Evolutionary conservation across 306 rosid genomes (phyloP), one percentile per base, ranked within the genome.

Genomic region (Vicia sativa): DNA sequence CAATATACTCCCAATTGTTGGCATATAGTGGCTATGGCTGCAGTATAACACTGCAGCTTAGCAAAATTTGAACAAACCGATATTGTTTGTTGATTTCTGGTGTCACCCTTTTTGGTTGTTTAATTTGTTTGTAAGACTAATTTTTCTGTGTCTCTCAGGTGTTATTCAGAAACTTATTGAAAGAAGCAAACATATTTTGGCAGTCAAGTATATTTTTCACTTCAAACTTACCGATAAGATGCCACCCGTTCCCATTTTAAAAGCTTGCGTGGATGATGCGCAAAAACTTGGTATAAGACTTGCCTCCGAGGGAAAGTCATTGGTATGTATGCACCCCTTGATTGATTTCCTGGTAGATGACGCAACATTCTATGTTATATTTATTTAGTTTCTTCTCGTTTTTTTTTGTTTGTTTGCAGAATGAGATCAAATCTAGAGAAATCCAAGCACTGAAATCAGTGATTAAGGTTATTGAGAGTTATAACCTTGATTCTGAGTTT

Each of bases 241-340:
- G 56, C 88, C 89, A 56, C 91, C 93, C 3, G 87, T 92, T 60
- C 87, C 96, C 75, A 67, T 92, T 58, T 77, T 92, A 83, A 79
- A 85, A 79, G 80, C 84, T 68, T 78, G 62, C 45, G 75, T 90
- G 54, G 75, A 80, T 73, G 93, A 86, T 69, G 72, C 86, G 59
- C 70, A 82, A 75, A 80, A 82, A 60, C 75, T 78, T 16, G 88
- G 88, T 70, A 75, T 57, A 76, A 77, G 75, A 65, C 84, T 86
- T 54, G 45, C 80, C 35, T 60, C 76, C 44, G 96, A 86, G 66
- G 93, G 98, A 70, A 84, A 78, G 59, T 35, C 96, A 37, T 45
- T 11, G 78, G 98, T 92, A 87, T 55, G 72, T 45, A 50, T 55
- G 43, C 16, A 11, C 4, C 44, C 44, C 43, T 29, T 41, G 54